Conservation (phyloP, 768 basidiomycete genomes). For the Termitomyces sp. region DNA sequence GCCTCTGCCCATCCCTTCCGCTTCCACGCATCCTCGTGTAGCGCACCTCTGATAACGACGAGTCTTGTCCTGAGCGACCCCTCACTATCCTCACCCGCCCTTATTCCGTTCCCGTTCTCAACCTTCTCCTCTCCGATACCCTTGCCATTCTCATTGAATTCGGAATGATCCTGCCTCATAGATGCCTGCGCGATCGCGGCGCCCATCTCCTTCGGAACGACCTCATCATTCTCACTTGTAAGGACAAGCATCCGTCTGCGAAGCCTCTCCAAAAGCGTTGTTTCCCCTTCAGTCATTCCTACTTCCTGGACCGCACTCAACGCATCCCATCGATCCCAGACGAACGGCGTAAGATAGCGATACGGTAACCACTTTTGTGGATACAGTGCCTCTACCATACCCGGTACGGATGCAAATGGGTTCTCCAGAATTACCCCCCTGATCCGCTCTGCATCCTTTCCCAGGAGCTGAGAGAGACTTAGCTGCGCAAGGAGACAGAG, state of each 20-base stretch:
- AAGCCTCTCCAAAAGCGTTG: constrained; percentile 18
- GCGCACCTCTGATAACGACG: constrained; percentile 10
- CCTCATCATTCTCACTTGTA: constrained; percentile 44
- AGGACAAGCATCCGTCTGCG: constrained; percentile 30
- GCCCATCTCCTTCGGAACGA: constrained; percentile 43
- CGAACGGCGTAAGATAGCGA: constrained; percentile 42
- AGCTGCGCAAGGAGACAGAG: constrained; percentile 35
- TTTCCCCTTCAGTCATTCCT: too few species aligned
- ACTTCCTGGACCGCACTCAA: constrained; percentile 21
- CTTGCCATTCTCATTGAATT: too few species aligned
- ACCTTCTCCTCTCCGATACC: not conserved
- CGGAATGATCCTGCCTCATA: not conserved
- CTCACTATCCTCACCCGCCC: not conserved
- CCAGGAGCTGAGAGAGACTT: constrained; percentile 7
- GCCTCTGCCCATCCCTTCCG: constrained; percentile 19
- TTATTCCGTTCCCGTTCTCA: not conserved
- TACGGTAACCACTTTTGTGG: constrained; percentile 50
- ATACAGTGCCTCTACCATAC: constrained; percentile 47
- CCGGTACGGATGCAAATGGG: constrained; percentile 44
- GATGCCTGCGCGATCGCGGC: constrained; percentile 20
- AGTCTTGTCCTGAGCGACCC: not conserved
- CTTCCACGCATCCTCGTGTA: constrained; percentile 24
- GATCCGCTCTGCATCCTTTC: constrained; percentile 19
- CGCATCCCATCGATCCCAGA: constrained; percentile 49
- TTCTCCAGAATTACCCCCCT: constrained; percentile 48